These are phyloP conservation scores for Begonia masoniana DNA, from an alignment of 306 rosid genomes.

Conservation along the genomic window DNA sequence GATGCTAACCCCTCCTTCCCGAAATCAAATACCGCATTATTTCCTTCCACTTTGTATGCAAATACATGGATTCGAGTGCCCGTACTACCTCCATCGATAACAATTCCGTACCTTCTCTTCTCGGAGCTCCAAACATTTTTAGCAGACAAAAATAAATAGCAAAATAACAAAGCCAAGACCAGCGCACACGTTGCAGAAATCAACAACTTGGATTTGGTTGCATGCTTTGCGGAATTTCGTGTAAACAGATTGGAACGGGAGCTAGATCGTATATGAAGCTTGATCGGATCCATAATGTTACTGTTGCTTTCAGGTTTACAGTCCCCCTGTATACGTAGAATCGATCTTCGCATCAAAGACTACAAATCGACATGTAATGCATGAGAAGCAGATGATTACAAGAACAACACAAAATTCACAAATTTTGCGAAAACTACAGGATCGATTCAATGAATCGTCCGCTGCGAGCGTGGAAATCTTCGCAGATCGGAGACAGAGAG, in stretches of 20 bases:
- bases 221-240: slow-evolving; percentile 25
- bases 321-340: slow-evolving; percentile 35
- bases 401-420: background rate
- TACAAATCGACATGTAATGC: background rate
- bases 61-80: slow-evolving; percentile 81
- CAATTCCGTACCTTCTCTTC: slow-evolving; percentile 34
- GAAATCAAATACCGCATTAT: slow-evolving; percentile 29
- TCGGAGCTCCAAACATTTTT: slow-evolving; percentile 2
- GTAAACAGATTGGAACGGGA: slow-evolving; percentile 53
- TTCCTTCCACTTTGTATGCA: slow-evolving; percentile 17
- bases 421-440: no score
- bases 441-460: no score
- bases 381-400: slow-evolving; percentile 4
- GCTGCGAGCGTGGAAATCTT: no score
- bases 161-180: slow-evolving; percentile 22
- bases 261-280: slow-evolving; percentile 47
- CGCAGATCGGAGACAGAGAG: no score
- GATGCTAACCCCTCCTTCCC: slow-evolving; percentile 39
- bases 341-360: slow-evolving; percentile 73
- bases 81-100: slow-evolving; percentile 87
- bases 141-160: slow-evolving; percentile 12
- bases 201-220: slow-evolving; percentile 13
- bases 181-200: slow-evolving; percentile 15
- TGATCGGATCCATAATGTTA: slow-evolving; percentile 51
- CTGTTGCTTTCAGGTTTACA: slow-evolving; percentile 6